These are phyloP conservation scores for Wallacemonas collosoma DNA, from an alignment of 208 protist genomes.

Conservation along the genomic window DNA sequence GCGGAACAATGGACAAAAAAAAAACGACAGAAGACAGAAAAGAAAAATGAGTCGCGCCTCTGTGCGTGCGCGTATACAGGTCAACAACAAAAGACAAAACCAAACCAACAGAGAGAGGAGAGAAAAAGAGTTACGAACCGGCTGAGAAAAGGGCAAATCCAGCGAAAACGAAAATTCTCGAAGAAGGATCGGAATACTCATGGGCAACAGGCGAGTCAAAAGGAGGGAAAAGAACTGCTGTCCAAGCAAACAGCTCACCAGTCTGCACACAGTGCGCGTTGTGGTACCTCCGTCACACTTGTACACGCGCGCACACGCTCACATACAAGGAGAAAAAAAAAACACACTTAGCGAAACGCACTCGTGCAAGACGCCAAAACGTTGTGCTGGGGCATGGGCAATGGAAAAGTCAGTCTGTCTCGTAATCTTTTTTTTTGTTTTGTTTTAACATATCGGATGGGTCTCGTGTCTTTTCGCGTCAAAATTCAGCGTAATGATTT, in stretches of 20 bases:
- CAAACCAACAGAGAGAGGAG: neutral
- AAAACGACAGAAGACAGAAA: neutral
- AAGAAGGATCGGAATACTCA: no score
- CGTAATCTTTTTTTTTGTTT: conserved; percentile 2
- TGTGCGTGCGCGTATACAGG: neutral
- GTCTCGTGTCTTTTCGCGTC: neutral
- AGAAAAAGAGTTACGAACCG: conserved; percentile 7
- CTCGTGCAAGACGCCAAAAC: neutral
- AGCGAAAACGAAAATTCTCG: no score
- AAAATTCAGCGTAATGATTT: no score
- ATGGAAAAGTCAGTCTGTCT: neutral
- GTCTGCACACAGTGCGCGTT: neutral
- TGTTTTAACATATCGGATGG: neutral
- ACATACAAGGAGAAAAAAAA: no score
- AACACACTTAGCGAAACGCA: no score
- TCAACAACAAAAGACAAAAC: conserved; percentile 10
- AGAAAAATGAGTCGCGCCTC: conserved; percentile 1
- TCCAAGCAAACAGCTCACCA: neutral
- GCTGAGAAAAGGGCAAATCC: no score
- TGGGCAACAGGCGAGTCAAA: no score
- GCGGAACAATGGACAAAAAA: neutral
- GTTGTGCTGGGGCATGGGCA: neutral
- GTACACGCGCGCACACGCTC: no score
- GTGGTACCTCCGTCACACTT: neutral
- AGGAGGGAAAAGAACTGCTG: no score